A percentile compares a stretch with the other conserved stretches of the same genome.
These are phyloP conservation scores for Phascolomyces articulosus DNA, from an alignment of 371 early-diverging fungal genomes.

Conservation along the genomic window DNA sequence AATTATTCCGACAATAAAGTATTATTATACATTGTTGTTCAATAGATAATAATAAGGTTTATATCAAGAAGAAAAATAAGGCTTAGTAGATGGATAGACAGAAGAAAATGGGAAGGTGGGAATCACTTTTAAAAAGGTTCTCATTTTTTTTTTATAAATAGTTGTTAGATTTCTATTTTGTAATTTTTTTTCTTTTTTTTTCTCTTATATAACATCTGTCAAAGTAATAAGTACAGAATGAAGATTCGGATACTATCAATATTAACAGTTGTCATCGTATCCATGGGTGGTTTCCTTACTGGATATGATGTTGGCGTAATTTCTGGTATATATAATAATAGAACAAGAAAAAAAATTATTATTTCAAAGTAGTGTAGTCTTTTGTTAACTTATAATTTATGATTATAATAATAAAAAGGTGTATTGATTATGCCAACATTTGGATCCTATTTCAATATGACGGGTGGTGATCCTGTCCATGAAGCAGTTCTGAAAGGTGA, in stretches of 20 bases:
- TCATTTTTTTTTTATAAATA: no score
- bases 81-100: no score
- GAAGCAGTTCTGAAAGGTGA: constrained; percentile 46
- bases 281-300: constrained; percentile 50
- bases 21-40: no score
- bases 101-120: no score
- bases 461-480: constrained; percentile 27
- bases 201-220: background rate
- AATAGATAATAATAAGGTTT: no score
- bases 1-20: no score
- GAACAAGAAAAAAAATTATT: no score
- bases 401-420: constrained; percentile 16
- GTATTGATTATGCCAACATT: constrained; percentile 52
- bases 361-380: constrained; percentile 12
- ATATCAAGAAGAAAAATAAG: no score
- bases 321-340: constrained; percentile 8
- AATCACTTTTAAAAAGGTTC: no score
- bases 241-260: constrained; percentile 37
- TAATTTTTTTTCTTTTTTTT: no score
- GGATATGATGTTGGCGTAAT: constrained; percentile 50
- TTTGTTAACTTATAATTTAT: background rate
- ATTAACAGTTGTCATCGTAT: constrained; percentile 39
- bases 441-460: constrained; percentile 31
- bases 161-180: no score
- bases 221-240: no score